These are phyloP conservation scores for Colletotrichum spaethianum DNA, from an alignment of 2,329 filamentous ascomycete genomes.

Conservation along the genomic window DNA sequence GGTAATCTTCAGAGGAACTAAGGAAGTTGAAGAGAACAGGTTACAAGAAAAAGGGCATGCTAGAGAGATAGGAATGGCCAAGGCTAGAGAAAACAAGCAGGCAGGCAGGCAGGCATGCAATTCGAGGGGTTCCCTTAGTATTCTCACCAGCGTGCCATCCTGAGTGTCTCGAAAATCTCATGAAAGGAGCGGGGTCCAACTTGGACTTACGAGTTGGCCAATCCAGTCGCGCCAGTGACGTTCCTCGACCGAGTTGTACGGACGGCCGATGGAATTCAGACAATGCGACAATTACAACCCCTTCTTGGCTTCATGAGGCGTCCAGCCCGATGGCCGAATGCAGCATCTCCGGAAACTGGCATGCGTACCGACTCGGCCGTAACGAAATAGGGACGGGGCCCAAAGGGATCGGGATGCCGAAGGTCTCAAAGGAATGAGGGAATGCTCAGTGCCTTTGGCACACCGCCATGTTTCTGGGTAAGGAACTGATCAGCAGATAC, in stretches of 20 bases:
- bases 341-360: slow-evolving; percentile 1
- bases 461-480: background rate
- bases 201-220: background rate
- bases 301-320: slow-evolving; percentile 6
- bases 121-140: background rate
- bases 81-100: background rate
- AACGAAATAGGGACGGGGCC: too few species aligned
- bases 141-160: background rate
- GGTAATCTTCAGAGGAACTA: background rate
- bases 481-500: background rate
- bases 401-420: background rate
- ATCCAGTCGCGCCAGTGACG: background rate
- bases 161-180: background rate
- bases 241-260: background rate
- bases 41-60: too few species aligned
- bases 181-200: background rate
- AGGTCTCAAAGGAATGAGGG: background rate
- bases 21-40: background rate
- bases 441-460: background rate
- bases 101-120: too few species aligned
- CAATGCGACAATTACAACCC: background rate
- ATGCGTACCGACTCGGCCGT: slow-evolving; percentile 5
- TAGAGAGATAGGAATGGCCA: background rate
- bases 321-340: slow-evolving; percentile 15
- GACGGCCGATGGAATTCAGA: background rate